Evolutionary conservation across 306 rosid genomes (phyloP), one percentile per base, ranked within the genome.

Genomic region (Hylodesmum podocarpum): DNA sequence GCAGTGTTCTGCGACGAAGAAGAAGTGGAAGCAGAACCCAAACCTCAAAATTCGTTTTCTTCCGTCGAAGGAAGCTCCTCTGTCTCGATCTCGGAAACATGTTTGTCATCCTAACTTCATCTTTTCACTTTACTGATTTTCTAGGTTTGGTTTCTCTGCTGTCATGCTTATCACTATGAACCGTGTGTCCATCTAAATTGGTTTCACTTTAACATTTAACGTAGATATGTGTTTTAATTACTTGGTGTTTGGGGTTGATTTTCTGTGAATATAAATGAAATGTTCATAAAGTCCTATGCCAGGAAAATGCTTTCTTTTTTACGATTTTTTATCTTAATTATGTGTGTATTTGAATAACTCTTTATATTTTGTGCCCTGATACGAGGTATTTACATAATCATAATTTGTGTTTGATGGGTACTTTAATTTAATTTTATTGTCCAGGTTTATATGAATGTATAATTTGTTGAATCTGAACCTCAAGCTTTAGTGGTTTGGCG

Each of bases 21-120:
- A n/a, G n/a, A n/a, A n/a, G 57, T 37, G 55, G 81, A 77, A 77
- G 37, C 50, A 21, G 84, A 81, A 81, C 47, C 77, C 81, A 21
- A 68, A 75, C n/a, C n/a, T n/a, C n/a, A n/a, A n/a, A n/a, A n/a
- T n/a, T 81, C 84, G 84, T 37, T 81, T 47, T 49, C 84, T 73
- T 81, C 81, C 77, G 21, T 69, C 81, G 1, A 2, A 54, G 39
- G 84, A 81, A 14, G 0, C 80, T 5, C 76, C 84, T 2, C 65
- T 67, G 28, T 27, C 64, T 63, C 80, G 72, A 43, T 67, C 80
- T 66, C 12, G 83, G 83, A 27, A 54, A 13, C 66, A 75, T 81
- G 77, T 75, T 58, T 36, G 77, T 61, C 4, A 0, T 0, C 12
- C 9, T 12, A 33, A 8, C 59, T 39, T 41, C 28, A 58, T 59